Evolutionary conservation across 2,329 filamentous ascomycete genomes (phyloP).

Genomic region (Dactylellina leptospora): DNA sequence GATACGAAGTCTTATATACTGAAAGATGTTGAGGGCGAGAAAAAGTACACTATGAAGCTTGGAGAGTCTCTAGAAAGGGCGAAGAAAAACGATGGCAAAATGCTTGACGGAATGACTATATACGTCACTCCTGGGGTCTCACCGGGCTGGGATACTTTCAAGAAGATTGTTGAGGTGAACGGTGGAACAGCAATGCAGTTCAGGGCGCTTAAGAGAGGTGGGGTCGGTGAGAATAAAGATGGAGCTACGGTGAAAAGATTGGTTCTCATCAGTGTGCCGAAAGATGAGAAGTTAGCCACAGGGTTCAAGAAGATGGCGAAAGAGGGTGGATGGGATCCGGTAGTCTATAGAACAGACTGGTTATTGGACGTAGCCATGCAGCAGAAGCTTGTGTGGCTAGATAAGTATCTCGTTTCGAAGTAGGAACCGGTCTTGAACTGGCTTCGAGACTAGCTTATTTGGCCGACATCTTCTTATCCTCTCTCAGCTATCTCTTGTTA

Average conservation of each 20-base stretch:
- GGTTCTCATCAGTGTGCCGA: conserved; percentile 72
- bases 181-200: conserved; percentile 72
- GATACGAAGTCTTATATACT: conserved; percentile 73
- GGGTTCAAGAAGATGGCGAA: conserved; percentile 81
- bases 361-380: conserved; percentile 87
- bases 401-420: conserved; percentile 66
- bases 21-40: conserved; percentile 76
- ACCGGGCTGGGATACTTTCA: conserved; percentile 84
- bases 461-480: not conserved
- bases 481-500: not conserved
- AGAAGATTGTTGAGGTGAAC: conserved; percentile 85
- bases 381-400: conserved; percentile 76
- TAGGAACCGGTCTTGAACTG: conserved; percentile 54
- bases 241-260: conserved; percentile 51
- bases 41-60: conserved; percentile 74
- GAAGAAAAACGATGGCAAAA: conserved; percentile 75
- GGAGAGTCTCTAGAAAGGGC: conserved; percentile 75
- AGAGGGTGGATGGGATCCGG: conserved; percentile 79
- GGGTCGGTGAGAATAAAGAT: conserved; percentile 45
- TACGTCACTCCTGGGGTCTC: conserved; percentile 84
- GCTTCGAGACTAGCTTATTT: too few species aligned
- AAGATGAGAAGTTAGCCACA: conserved; percentile 79
- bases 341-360: conserved; percentile 88
- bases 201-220: conserved; percentile 64
- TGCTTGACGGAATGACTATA: conserved; percentile 78